Percentiles rank a stretch among this genome's conserved stretches.
Evolutionary conservation across 2,329 filamentous ascomycete species (phyloP).

Genomic region (Calcarisporium arbuscula): DNA sequence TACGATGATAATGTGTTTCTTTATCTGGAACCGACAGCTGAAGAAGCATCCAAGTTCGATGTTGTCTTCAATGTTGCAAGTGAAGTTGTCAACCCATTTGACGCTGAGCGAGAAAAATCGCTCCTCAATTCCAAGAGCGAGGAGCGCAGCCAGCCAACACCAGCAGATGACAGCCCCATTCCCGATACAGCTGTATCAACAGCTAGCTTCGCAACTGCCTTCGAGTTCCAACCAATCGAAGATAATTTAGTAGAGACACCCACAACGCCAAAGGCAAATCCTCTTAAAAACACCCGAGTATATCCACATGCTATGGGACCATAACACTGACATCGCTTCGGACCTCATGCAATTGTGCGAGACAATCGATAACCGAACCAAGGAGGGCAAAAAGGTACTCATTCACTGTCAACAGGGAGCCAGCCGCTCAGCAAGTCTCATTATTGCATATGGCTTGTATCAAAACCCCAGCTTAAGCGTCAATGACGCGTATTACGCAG

Average conservation of each 20-base stretch:
- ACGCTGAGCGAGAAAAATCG: slow-evolving; percentile 21
- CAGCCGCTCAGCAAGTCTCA: slow-evolving; percentile 76
- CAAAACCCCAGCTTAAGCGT: slow-evolving; percentile 70
- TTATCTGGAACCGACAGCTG: slow-evolving; percentile 72
- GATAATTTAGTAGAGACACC: slow-evolving; percentile 38
- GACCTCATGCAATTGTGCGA: slow-evolving; percentile 72
- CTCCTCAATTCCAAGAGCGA: slow-evolving; percentile 7
- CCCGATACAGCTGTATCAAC: slow-evolving; percentile 52
- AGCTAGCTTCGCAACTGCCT: slow-evolving; percentile 54
- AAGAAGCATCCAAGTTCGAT: slow-evolving; percentile 72
- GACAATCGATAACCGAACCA: slow-evolving; percentile 65
- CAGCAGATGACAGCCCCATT: slow-evolving; percentile 33
- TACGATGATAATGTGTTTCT: slow-evolving; percentile 73
- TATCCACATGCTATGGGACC: slow-evolving; percentile 82
- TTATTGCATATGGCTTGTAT: slow-evolving; percentile 80
- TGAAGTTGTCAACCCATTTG: slow-evolving; percentile 74
- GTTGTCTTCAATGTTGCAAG: slow-evolving; percentile 80
- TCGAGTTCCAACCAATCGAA: slow-evolving; percentile 44
- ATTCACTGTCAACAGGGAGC: slow-evolving; percentile 84
- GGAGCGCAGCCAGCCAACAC: slow-evolving; percentile 21
- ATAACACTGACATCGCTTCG: slow-evolving; percentile 78
- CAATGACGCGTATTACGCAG: slow-evolving; percentile 76
- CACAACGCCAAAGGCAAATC: slow-evolving; percentile 47
- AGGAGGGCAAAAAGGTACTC: slow-evolving; percentile 69
- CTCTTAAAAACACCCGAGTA: slow-evolving; percentile 63